Percentiles rank a stretch among this genome's conserved stretches.
These are phyloP conservation scores for Fusarium sp. DNA, from an alignment of 2,329 filamentous ascomycete genomes.

Conservation along the genomic window DNA sequence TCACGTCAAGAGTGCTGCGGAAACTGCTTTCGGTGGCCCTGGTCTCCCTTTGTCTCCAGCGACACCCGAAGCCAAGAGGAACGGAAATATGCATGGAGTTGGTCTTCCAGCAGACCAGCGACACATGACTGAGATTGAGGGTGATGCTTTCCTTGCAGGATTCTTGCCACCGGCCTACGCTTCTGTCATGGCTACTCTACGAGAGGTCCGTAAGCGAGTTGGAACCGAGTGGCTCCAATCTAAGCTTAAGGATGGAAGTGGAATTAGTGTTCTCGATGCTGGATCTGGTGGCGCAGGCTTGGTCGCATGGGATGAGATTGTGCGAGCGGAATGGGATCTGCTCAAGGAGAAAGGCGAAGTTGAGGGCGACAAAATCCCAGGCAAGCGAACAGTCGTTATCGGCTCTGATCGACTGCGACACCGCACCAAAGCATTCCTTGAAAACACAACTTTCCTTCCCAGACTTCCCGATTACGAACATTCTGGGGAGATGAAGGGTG, in stretches of 20 bases:
- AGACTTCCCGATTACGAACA: conserved; percentile 88
- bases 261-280: conserved; percentile 75
- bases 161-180: conserved; percentile 79
- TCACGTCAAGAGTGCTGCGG: conserved; percentile 79
- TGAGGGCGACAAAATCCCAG: conserved; percentile 62
- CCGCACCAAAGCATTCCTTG: conserved; percentile 79
- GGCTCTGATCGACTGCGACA: conserved; percentile 80
- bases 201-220: conserved; percentile 78
- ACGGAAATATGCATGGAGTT: conserved; percentile 71
- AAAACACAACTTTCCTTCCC: conserved; percentile 92
- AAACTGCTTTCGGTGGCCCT: conserved; percentile 79
- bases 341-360: conserved; percentile 65
- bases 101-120: conserved; percentile 71
- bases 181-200: conserved; percentile 72
- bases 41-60: conserved; percentile 81
- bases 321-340: conserved; percentile 83
- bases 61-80: conserved; percentile 69
- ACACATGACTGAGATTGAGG: conserved; percentile 79
- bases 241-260: conserved; percentile 67
- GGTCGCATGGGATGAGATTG: conserved; percentile 80
- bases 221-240: conserved; percentile 76
- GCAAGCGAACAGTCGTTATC: conserved; percentile 83
- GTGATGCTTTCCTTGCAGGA: conserved; percentile 76
- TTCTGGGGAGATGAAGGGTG: conserved; percentile 67
- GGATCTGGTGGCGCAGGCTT: conserved; percentile 79